phyloP scores from a whole-genome alignment of 768 basidiomycete species.

The Pleurotus djamor region DNA sequence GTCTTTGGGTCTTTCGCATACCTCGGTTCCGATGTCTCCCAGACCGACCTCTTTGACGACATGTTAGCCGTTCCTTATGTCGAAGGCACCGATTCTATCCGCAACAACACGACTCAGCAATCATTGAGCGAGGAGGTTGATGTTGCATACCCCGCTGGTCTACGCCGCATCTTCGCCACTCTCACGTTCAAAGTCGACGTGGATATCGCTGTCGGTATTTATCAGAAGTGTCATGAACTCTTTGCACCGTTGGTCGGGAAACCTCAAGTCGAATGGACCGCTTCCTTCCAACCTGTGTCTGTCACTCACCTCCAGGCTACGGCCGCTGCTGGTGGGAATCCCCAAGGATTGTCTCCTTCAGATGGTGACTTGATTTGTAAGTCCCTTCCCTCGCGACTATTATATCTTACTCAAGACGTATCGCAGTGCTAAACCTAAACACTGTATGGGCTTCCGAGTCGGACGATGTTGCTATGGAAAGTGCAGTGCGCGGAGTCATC shows the following conservation, averaged over 20 bases:
- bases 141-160: neutral
- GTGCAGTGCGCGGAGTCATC: neutral
- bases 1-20: too few species aligned
- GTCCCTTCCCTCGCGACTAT: neutral
- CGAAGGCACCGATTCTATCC: neutral
- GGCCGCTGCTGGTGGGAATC: conserved; percentile 6
- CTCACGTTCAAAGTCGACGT: conserved; percentile 6
- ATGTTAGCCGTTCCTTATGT: too few species aligned
- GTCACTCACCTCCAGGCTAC: conserved; percentile 2
- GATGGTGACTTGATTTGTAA: conserved; percentile 10
- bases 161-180: conserved; percentile 6
- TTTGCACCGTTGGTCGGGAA: conserved; percentile 3
- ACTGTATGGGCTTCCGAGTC: conserved; percentile 10
- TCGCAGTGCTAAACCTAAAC: neutral
- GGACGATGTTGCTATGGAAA: conserved; percentile 4
- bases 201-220: conserved; percentile 1
- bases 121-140: neutral
- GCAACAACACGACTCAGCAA: conserved; percentile 3
- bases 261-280: neutral
- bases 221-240: conserved; percentile 2
- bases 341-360: neutral
- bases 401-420: neutral
- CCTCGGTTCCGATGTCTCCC: too few species aligned
- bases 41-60: too few species aligned
- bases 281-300: conserved; percentile 5